Conservation (phyloP, 129 eudicot genomes). For the Erigeron canadensis region DNA sequence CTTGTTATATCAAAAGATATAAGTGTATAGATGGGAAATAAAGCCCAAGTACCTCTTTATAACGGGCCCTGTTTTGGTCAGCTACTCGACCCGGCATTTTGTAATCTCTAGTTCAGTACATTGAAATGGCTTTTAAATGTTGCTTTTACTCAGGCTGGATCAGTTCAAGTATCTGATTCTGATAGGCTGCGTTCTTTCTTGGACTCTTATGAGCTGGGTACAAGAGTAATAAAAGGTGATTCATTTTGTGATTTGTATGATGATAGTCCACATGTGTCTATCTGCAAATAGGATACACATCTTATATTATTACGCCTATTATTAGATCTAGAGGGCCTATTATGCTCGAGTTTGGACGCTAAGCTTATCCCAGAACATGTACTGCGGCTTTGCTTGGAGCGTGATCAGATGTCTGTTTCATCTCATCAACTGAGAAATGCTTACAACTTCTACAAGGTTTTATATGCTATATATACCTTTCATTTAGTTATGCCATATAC, state of each 20-base stretch:
- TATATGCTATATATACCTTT: not conserved
- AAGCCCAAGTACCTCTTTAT: not conserved
- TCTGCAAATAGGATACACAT: constrained; percentile 2
- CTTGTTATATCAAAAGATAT: not conserved
- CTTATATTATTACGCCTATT: constrained; percentile 13
- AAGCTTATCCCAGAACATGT: constrained; percentile 79
- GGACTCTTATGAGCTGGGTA: constrained; percentile 70
- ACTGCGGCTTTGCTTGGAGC: constrained; percentile 78
- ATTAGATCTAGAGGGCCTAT: constrained; percentile 59
- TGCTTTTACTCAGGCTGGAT: constrained; percentile 58
- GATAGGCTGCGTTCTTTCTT: constrained; percentile 57
- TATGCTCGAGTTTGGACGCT: constrained; percentile 62
- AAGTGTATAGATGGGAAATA: not conserved
- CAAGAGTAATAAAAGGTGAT: constrained; percentile 51
- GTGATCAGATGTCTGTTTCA: constrained; percentile 44
- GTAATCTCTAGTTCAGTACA: not conserved
- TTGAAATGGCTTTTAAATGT: constrained; percentile 11
- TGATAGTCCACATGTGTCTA: not conserved
- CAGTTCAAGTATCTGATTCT: constrained; percentile 48
- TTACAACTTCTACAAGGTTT: constrained; percentile 85
- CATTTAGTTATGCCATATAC: not conserved
- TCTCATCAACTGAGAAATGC: constrained; percentile 35
- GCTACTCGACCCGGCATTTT: not conserved
- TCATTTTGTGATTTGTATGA: not conserved
- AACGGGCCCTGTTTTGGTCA: not conserved